Percentiles rank a stretch among this genome's conserved stretches.
Conservation (phyloP, 306 rosid species). For the cucumber (Cucumis sativus) region Cucumber_9930_V3 NC_026656.2:8780001-8780500, state of each 20-base stretch:
- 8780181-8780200: not conserved
- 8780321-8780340: not conserved
- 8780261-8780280: not conserved
- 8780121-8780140: not conserved
- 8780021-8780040: not conserved
- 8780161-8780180: not conserved
- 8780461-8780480: slow-evolving; percentile 85
- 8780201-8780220: not conserved
- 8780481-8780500: slow-evolving; percentile 31
- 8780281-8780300: not conserved
- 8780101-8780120: slow-evolving; percentile 6
- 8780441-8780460: slow-evolving; percentile 70
- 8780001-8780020: not conserved
- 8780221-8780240: not conserved
- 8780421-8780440: slow-evolving; percentile 52
- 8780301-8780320: not conserved
- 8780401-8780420: slow-evolving; percentile 39
- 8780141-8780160: slow-evolving; percentile 13
- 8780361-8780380: slow-evolving; percentile 34
- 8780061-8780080: slow-evolving; percentile 15
- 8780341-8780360: slow-evolving; percentile 15
- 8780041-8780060: not conserved
- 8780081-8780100: slow-evolving; percentile 13
- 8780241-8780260: not conserved
- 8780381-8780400: slow-evolving; percentile 79